Conservation (phyloP, 1,284 basidiomycete genomes). For the Singerocomus rubriflavus region DNA sequence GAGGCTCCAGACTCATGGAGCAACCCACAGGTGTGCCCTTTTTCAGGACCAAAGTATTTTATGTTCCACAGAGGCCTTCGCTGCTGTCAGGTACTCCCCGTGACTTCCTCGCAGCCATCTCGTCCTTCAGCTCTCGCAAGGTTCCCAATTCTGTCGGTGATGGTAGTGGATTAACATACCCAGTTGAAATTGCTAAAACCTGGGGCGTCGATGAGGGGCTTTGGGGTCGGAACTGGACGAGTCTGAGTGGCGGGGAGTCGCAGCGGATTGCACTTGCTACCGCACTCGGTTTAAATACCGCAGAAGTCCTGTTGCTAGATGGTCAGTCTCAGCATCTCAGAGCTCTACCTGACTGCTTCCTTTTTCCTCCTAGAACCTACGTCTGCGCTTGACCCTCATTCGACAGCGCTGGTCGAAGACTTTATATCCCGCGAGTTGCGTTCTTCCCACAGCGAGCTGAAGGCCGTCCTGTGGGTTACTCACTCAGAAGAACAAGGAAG, state of each 20-base stretch:
- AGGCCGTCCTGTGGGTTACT: constrained; percentile 84
- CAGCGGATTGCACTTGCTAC: constrained; percentile 79
- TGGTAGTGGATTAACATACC: constrained; percentile 35
- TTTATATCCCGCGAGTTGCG: constrained; percentile 53
- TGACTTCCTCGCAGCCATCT: constrained; percentile 62
- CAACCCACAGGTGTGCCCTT: constrained; percentile 58
- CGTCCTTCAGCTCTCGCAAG: constrained; percentile 53
- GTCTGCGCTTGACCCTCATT: constrained; percentile 76
- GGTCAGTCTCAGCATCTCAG: constrained; percentile 47
- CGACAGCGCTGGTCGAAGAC: constrained; percentile 62
- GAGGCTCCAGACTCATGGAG: constrained; percentile 2
- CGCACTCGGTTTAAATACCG: constrained; percentile 67
- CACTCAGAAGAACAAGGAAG: constrained; percentile 78
- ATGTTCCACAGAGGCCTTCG: constrained; percentile 83
- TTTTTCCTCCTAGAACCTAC: constrained; percentile 65
- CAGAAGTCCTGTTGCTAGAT: constrained; percentile 80
- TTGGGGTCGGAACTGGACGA: constrained; percentile 77
- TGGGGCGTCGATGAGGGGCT: constrained; percentile 70
- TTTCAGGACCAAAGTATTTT: constrained; percentile 75
- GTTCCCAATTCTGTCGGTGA: constrained; percentile 22
- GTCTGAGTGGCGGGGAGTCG: constrained; percentile 78
- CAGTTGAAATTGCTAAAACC: constrained; percentile 53
- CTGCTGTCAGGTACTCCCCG: constrained; percentile 77
- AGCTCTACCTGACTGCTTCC: background rate
- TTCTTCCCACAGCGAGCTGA: constrained; percentile 48